Conservation (phyloP, 2,329 filamentous ascomycete genomes). For the Botrytis sinoallii region DNA sequence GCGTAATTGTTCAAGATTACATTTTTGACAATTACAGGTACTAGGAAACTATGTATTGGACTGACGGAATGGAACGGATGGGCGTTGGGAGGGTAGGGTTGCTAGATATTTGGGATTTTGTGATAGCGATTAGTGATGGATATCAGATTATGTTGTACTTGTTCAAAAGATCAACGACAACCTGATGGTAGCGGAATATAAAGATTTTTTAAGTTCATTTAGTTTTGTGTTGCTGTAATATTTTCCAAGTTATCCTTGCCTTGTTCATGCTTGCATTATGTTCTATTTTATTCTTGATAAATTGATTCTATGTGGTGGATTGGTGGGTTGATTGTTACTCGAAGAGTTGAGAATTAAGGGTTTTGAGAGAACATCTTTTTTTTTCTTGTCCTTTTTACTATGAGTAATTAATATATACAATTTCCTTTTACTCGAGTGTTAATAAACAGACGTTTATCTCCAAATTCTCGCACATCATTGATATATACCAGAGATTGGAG, state of each 20-base stretch:
- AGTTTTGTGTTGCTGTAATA: not conserved
- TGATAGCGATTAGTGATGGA: not conserved
- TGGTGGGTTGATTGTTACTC: not conserved
- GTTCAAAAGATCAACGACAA: conserved; percentile 7
- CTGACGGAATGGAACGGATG: conserved; percentile 1
- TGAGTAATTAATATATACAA: not conserved
- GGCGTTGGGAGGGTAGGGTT: not conserved
- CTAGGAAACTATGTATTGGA: conserved; percentile 8
- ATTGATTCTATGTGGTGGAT: no score
- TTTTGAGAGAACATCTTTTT: no score
- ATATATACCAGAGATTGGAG: not conserved
- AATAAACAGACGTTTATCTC: no score
- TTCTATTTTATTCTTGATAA: no score
- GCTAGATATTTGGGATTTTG: not conserved
- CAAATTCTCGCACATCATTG: not conserved
- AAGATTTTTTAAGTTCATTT: not conserved
- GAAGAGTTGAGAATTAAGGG: no score
- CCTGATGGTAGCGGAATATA: not conserved
- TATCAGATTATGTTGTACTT: conserved; percentile 12
- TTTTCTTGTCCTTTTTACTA: no score
- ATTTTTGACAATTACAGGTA: conserved; percentile 17
- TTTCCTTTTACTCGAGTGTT: not conserved
- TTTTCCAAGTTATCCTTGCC: not conserved
- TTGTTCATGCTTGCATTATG: no score
- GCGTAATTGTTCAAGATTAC: conserved; percentile 18